phyloP scores from a whole-genome alignment of 345 rosid genomes.

The Murraya koenigii region DNA sequence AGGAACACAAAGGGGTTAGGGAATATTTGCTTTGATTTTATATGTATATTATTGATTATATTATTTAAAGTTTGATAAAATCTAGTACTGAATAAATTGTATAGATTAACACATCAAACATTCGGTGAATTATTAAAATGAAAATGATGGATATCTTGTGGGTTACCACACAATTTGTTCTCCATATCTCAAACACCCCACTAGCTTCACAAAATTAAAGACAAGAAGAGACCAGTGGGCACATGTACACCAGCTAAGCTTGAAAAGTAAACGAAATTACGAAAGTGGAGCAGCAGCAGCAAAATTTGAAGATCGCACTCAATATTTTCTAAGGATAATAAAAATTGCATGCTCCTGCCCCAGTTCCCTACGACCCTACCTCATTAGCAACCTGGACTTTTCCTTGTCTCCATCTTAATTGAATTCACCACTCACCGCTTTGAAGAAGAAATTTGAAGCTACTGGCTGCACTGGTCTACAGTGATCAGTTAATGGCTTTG shows the following conservation, averaged over 20 bases:
- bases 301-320: background rate
- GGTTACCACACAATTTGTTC: conserved; percentile 27
- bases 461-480: too few relatives aligned
- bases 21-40: conserved; percentile 14
- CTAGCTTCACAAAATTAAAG: background rate
- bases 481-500: background rate
- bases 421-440: background rate
- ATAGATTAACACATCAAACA: background rate
- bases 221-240: conserved; percentile 10
- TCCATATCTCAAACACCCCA: conserved; percentile 15
- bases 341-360: too few relatives aligned
- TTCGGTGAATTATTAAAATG: conserved; percentile 22
- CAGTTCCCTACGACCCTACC: background rate
- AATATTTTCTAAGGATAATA: background rate
- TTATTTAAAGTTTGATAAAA: background rate
- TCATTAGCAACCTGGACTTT: background rate
- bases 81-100: conserved; percentile 18
- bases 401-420: background rate
- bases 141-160: conserved; percentile 18
- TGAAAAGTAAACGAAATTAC: background rate
- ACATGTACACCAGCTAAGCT: conserved; percentile 27
- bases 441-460: background rate
- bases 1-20: background rate
- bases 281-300: background rate
- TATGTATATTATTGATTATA: background rate